phyloP scores from a whole-genome alignment of 2,329 filamentous ascomycete species.

The Teratosphaeria zuluensis region DNA sequence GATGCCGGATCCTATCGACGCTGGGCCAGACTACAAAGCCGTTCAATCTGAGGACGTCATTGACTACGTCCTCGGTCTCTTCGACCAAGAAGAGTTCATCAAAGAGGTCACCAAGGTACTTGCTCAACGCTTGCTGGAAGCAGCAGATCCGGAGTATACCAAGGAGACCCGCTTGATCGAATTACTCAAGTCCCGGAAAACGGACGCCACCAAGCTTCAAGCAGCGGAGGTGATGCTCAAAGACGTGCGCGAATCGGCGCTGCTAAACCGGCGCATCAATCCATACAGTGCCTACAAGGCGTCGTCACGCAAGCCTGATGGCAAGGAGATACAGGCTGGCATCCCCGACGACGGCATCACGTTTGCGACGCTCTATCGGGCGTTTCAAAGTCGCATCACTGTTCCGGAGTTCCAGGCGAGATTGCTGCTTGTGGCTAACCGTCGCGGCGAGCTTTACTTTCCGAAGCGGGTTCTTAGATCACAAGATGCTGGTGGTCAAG shows the following conservation, averaged over 20 bases:
- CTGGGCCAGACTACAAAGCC: slow-evolving; percentile 78
- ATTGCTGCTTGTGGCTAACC: slow-evolving; percentile 18
- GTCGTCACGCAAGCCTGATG: slow-evolving; percentile 14
- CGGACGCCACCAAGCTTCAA: slow-evolving; percentile 77
- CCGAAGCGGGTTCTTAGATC: slow-evolving; percentile 18
- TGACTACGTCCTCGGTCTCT: slow-evolving; percentile 76
- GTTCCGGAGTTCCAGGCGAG: slow-evolving; percentile 16
- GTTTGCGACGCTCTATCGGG: slow-evolving; percentile 20
- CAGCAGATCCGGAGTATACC: slow-evolving; percentile 55
- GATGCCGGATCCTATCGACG: slow-evolving; percentile 87
- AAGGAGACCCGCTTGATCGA: slow-evolving; percentile 77
- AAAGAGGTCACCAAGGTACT: slow-evolving; percentile 86
- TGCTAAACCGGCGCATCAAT: slow-evolving; percentile 42
- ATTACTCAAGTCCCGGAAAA: slow-evolving; percentile 68
- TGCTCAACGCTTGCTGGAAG: slow-evolving; percentile 64
- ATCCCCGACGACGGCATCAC: slow-evolving; percentile 28
- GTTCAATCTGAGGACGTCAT: slow-evolving; percentile 86
- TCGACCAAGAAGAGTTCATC: slow-evolving; percentile 89
- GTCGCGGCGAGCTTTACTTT: slow-evolving; percentile 19
- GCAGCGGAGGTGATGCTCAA: slow-evolving; percentile 96
- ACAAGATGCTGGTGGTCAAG: slow-evolving; percentile 1
- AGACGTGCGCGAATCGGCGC: slow-evolving; percentile 73
- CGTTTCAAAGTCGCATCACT: slow-evolving; percentile 19
- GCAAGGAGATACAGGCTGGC: slow-evolving; percentile 23
- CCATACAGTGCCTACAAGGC: slow-evolving; percentile 17